phyloP scores from a whole-genome alignment of 2,329 filamentous ascomycete species.

The Talaromyces sp. region DNA sequence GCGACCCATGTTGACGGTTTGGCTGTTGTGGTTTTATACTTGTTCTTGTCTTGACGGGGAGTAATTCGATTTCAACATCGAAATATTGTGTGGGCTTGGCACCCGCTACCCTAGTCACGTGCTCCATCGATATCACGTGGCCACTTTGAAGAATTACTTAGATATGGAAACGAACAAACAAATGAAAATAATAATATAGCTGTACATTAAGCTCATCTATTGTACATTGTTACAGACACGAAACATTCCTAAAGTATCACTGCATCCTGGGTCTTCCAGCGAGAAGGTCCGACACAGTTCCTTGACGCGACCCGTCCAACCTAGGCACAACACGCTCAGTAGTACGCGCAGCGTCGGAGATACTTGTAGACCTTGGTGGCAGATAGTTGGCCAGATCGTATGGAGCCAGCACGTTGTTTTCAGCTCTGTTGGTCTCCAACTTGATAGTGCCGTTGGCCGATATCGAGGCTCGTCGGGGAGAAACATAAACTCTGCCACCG shows the following conservation, averaged over 20 bases:
- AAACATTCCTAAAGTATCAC: background rate
- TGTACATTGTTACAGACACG: constrained; percentile 1
- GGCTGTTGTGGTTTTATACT: background rate
- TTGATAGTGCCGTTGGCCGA: constrained; percentile 41
- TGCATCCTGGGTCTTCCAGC: background rate
- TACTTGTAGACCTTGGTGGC: constrained; percentile 22
- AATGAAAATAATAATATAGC: background rate
- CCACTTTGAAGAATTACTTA: background rate
- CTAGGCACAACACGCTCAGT: constrained; percentile 24
- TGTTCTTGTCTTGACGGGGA: background rate
- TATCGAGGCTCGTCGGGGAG: constrained; percentile 42
- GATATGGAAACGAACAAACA: background rate
- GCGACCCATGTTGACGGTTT: constrained; percentile 46
- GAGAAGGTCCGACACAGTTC: background rate
- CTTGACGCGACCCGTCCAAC: constrained; percentile 18
- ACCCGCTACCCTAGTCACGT: constrained; percentile 14
- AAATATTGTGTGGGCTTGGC: constrained; percentile 9
- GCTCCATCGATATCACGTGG: background rate
- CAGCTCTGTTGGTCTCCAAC: constrained; percentile 31
- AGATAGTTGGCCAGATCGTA: constrained; percentile 32
- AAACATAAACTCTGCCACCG: constrained; percentile 50
- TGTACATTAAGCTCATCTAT: constrained; percentile 5
- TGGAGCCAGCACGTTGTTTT: constrained; percentile 27
- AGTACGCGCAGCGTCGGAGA: constrained; percentile 22
- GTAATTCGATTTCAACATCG: constrained; percentile 1